Base-by-base conservation (phyloP, 2,329 filamentous ascomycete genomes). In the Pezicula carpinea region DNA sequence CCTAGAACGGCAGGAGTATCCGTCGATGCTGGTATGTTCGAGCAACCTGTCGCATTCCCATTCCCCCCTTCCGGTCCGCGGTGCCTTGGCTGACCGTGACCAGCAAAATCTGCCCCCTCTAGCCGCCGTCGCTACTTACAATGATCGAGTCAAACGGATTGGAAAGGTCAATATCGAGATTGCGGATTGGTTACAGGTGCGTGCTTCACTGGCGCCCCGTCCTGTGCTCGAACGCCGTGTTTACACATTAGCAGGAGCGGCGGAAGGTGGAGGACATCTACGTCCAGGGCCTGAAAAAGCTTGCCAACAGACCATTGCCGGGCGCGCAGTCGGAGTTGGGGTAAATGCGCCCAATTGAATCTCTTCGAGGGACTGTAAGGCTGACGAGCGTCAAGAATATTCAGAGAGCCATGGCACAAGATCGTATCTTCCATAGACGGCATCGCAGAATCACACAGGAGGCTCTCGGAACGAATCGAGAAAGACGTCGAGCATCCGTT, bases 111-210 rank as follows among this genome's bases (percentile, higher is more conserved):
- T 99, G 60, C 82, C 88, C 67, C 92, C 93, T 21, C 72, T 72
- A 57, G 89, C 93, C 71, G 91, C 93, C 50, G 87, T 90, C 33
- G 77, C 80, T 46, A 79, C 89, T 50, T 79, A 97, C 60, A 87
- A 85, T 67, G 91, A 96, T 59, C 88, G 93, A 62, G 80, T 97
- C 59, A 87, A 87, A 68, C 81, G 89, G 68, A 92, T 97, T 64
- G 80, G 79, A 60, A 89, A 85, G 67, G 73, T 95, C 70, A 96
- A 99, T 69, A 70, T 75, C 58, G 89, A 96, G 65, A 89, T 99
- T 62, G 92, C 92, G 66, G 92, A 97, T 71, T 99, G 92, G 89
- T 79, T 99, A 53, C 87, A 92, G 84, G 91, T 96, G 82, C 17
- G 39, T 29, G 26, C 26, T 29, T 35, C 22, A 15, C 23, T 23